A percentile compares a stretch with the other conserved stretches of the same genome.
phyloP scores from a whole-genome alignment of 2,329 filamentous ascomycete species.

The Talaromyces islandicus region DNA sequence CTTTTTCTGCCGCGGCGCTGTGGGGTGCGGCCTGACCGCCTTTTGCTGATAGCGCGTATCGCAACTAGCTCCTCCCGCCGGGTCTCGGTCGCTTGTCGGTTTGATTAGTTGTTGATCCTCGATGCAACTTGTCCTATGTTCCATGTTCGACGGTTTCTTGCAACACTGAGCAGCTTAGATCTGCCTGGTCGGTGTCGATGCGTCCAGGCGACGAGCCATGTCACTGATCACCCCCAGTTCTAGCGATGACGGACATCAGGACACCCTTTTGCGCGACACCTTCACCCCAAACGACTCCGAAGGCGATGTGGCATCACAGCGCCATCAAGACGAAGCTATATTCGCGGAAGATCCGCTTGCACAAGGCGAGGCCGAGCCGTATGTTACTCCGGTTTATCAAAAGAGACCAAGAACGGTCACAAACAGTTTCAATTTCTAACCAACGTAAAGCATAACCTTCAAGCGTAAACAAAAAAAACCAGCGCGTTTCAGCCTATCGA shows the following conservation, averaged over 20 bases:
- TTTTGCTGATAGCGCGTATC: not conserved
- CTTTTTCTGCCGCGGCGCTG: slow-evolving; percentile 24
- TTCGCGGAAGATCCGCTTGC: slow-evolving; percentile 21
- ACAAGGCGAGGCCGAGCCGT: slow-evolving; percentile 31
- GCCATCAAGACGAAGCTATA: slow-evolving; percentile 16
- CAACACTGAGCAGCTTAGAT: slow-evolving; percentile 2
- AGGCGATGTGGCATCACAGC: slow-evolving; percentile 16
- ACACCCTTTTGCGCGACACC: not conserved
- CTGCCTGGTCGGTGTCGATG: slow-evolving; percentile 6
- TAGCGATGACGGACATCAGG: slow-evolving; percentile 8
- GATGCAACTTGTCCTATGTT: not conserved
- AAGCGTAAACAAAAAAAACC: slow-evolving; percentile 38
- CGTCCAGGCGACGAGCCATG: slow-evolving; percentile 19
- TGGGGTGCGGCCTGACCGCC: slow-evolving; percentile 20
- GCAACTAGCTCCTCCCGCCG: not conserved
- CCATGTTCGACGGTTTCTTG: not conserved
- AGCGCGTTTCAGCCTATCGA: slow-evolving; percentile 34
- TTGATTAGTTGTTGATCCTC: not conserved
- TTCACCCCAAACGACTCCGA: slow-evolving; percentile 15
- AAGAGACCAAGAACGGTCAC: not conserved
- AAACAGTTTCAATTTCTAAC: not conserved
- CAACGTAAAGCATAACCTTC: slow-evolving; percentile 30
- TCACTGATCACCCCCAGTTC: slow-evolving; percentile 18
- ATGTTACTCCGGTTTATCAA: slow-evolving; percentile 11
- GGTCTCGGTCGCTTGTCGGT: not conserved